Evolutionary conservation across 352 stramenopile species (phyloP), one percentile per base, ranked within the genome.

Genomic region (Phytopythium aichiense): DNA sequence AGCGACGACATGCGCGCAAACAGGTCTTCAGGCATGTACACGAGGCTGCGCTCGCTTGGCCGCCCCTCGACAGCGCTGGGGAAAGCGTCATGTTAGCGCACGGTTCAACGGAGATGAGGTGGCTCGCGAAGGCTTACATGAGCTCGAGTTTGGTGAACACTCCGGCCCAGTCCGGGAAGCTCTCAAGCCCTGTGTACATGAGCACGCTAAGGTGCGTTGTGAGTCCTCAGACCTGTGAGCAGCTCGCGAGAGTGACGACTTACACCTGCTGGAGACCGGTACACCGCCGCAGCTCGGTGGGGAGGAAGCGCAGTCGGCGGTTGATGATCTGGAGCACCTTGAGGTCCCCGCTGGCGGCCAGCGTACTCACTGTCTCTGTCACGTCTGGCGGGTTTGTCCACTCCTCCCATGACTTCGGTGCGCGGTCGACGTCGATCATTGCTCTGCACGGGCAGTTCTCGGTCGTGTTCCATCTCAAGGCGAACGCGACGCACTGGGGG

Each of bases 401-500:
- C 9, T 57, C 50, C n/a, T 73, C 59, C 52, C 43, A 67, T 23
- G 48, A 57, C 16, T 22, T 63, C 28, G 35, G 31, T 2, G 48
- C 60, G 4, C 48, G 22, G 13, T 67, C 23, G 16, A 54, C 45
- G 35, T 76, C 65, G 48, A 76, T 73, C 42, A 68, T 69, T 4
- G 66, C 51, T 7, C 72, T 33, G 28, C 70, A 77, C 22, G 67
- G 67, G 20, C 67, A 77, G 31, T 60, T 31, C 4, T 49, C 22
- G 23, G 8, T 42, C 1, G 25, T 52, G 13, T 18, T 25, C 63
- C 61, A 76, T 46, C 49, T 43, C 31, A 71, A 42, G 11, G 55
- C 60, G 46, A 67, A 73, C 18, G 70, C 68, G 4, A 71, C 68
- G 50, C 68, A 76, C 16, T 72, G 54, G 0, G 59, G 55, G 31